Conservation (phyloP, 2,329 filamentous ascomycete genomes). For the Sphaerostilbella broomeana region DNA sequence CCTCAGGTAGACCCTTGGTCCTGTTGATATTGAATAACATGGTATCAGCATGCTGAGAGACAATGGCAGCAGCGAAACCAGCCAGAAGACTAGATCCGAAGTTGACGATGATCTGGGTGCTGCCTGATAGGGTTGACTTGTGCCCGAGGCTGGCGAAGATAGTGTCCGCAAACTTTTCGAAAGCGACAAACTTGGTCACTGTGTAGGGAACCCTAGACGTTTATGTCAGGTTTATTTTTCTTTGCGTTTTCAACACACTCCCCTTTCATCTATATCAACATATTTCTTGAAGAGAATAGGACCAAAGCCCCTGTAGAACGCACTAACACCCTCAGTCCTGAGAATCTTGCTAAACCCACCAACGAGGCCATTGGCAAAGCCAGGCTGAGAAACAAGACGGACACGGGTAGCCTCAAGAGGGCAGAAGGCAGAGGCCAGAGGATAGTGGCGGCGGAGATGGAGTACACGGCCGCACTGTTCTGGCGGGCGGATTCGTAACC, state of each 20-base stretch:
- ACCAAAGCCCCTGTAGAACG: constrained; percentile 80
- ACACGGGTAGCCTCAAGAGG: constrained; percentile 83
- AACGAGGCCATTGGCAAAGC: constrained; percentile 67
- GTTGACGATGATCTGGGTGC: constrained; percentile 66
- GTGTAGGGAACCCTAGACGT: constrained; percentile 62
- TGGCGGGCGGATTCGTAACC: constrained; percentile 61
- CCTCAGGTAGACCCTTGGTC: constrained; percentile 70
- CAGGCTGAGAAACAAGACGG: constrained; percentile 75
- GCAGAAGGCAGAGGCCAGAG: constrained; percentile 68
- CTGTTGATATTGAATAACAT: constrained; percentile 88
- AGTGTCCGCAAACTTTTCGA: constrained; percentile 68
- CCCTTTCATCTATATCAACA: neutral
- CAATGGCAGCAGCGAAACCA: constrained; percentile 68
- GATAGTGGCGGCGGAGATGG: constrained; percentile 54
- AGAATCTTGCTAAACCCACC: constrained; percentile 70
- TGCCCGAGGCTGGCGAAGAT: constrained; percentile 56
- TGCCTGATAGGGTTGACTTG: constrained; percentile 57
- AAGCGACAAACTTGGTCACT: constrained; percentile 82
- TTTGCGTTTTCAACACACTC: neutral
- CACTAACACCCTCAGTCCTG: constrained; percentile 67
- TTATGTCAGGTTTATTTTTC: constrained; percentile 26
- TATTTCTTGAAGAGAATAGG: constrained; percentile 55
- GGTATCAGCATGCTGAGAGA: constrained; percentile 77
- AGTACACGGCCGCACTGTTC: constrained; percentile 63
- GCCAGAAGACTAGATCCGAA: constrained; percentile 39